These are phyloP conservation scores for Trichoderma guizhouense DNA, from an alignment of 2,329 filamentous ascomycete genomes.

Conservation along the genomic window DNA sequence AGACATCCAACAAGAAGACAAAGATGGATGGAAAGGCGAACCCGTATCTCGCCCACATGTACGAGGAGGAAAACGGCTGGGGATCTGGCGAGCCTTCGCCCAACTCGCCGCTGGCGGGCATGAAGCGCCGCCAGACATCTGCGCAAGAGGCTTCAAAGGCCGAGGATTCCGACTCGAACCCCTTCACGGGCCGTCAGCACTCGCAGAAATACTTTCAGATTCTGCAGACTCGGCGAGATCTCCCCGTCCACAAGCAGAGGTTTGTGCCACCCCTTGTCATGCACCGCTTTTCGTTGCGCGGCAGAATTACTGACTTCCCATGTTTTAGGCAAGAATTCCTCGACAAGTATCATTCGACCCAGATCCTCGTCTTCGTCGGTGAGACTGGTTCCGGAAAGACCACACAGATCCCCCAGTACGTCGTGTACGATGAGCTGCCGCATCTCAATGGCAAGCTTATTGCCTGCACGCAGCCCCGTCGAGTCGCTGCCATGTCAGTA, in stretches of 20 bases:
- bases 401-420: conserved; percentile 97
- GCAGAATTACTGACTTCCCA: not conserved
- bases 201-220: conserved; percentile 88
- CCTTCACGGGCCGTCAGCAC: conserved; percentile 76
- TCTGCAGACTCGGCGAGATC: conserved; percentile 73
- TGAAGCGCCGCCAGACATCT: conserved; percentile 79
- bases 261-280: conserved; percentile 36
- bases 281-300: not conserved
- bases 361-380: conserved; percentile 97
- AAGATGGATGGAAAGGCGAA: conserved; percentile 55
- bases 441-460: conserved; percentile 84
- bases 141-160: conserved; percentile 67
- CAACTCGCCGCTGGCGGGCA: conserved; percentile 56
- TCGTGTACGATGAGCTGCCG: conserved; percentile 93
- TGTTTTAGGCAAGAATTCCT: conserved; percentile 82
- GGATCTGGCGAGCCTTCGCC: conserved; percentile 29
- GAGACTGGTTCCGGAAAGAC: conserved; percentile 99
- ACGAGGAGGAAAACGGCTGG: conserved; percentile 44
- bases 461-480: conserved; percentile 93
- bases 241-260: conserved; percentile 91
- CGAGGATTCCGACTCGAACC: conserved; percentile 79
- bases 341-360: conserved; percentile 83
- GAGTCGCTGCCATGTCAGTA: conserved; percentile 98
- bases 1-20: conserved; percentile 42
- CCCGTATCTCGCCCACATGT: conserved; percentile 89